phyloP scores from a whole-genome alignment of 768 basidiomycete species.

The Punctularia strigosozonata region DNA sequence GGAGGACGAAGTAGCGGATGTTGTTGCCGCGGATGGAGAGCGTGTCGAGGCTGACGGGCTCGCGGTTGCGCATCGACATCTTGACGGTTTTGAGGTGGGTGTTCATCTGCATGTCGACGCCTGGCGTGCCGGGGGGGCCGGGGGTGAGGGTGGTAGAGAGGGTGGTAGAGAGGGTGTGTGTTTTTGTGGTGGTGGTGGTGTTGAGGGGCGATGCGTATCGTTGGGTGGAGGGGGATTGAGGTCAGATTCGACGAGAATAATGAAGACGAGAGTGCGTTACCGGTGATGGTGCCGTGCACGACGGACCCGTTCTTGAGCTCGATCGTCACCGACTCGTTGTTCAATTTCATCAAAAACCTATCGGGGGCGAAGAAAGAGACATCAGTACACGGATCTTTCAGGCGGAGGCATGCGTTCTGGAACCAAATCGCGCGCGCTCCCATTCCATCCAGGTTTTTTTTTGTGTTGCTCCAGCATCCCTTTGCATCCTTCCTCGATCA shows the following conservation, averaged over 20 bases:
- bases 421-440: not conserved
- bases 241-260: not conserved
- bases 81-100: constrained; percentile 97
- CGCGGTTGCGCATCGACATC: constrained; percentile 86
- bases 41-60: constrained; percentile 76
- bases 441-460: not conserved
- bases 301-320: constrained; percentile 97
- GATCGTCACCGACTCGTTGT: constrained; percentile 97
- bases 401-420: not conserved
- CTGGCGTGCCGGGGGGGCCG: too few species aligned
- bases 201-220: too few species aligned
- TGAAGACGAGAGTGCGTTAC: constrained; percentile 31
- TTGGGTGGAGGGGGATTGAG: not conserved
- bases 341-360: constrained; percentile 99
- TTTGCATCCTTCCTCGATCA: not conserved
- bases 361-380: constrained; percentile 7
- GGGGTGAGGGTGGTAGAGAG: too few species aligned
- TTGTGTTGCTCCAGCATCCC: too few species aligned
- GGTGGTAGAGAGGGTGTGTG: too few species aligned
- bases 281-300: constrained; percentile 94
- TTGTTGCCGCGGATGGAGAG: constrained; percentile 95
- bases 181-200: too few species aligned
- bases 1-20: constrained; percentile 94
- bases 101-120: constrained; percentile 99
- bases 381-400: constrained; percentile 7